Percentiles rank a stretch among this genome's conserved stretches.
phyloP scores from a whole-genome alignment of 108 stramenopile species.

The Fistulifera pelliculosa region DNA sequence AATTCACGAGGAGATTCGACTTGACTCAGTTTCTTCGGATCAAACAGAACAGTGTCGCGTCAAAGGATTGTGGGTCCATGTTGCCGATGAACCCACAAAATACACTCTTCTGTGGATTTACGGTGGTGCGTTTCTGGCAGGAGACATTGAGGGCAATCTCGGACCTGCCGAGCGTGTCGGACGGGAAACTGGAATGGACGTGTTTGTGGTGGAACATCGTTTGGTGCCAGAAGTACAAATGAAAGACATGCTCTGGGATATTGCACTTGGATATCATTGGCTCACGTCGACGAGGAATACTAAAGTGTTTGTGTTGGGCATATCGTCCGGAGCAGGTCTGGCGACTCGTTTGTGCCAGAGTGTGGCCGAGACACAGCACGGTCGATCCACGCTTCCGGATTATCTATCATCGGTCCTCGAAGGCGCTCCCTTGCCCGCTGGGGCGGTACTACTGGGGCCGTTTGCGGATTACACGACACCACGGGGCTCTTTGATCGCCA shows the following conservation, averaged over 20 bases:
- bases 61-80: conserved; percentile 48
- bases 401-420: conserved; percentile 12
- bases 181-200: conserved; percentile 36
- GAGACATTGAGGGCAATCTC: conserved; percentile 57
- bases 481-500: conserved; percentile 52
- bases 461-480: conserved; percentile 68
- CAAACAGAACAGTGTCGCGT: conserved; percentile 29
- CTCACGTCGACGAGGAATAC: conserved; percentile 27
- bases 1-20: neutral
- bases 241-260: conserved; percentile 66
- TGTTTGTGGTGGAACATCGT: conserved; percentile 57
- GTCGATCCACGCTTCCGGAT: conserved; percentile 12
- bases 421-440: conserved; percentile 28
- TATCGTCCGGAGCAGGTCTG: conserved; percentile 63
- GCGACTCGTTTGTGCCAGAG: conserved; percentile 52
- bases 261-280: conserved; percentile 44
- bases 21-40: conserved; percentile 11
- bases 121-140: conserved; percentile 70
- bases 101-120: conserved; percentile 71
- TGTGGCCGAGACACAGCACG: conserved; percentile 29
- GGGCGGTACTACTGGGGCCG: conserved; percentile 59
- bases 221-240: conserved; percentile 52
- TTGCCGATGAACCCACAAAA: conserved; percentile 18
- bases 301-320: conserved; percentile 53
- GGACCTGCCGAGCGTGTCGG: conserved; percentile 25